Evolutionary conservation across 106 monocot genomes (phyloP).

Genomic region (Ottelia alismoides): DNA sequence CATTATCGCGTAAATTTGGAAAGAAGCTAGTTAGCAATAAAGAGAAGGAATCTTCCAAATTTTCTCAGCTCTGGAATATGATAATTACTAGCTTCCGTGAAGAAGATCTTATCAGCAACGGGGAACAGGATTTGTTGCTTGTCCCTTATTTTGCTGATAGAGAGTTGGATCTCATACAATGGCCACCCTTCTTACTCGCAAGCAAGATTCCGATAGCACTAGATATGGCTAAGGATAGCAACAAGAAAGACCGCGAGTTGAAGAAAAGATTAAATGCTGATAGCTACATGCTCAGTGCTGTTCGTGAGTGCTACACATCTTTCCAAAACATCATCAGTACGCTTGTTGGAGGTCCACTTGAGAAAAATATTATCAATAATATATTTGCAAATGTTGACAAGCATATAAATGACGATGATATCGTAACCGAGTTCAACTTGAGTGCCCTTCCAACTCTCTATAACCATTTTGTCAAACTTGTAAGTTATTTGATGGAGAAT

Average conservation of each 20-base stretch:
- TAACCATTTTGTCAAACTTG: conserved; percentile 41
- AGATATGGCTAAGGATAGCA: conserved; percentile 88
- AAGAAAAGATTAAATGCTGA: conserved; percentile 65
- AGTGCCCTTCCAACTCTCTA: conserved; percentile 61
- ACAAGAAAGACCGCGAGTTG: conserved; percentile 70
- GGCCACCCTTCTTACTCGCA: conserved; percentile 96
- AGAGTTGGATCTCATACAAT: conserved; percentile 57
- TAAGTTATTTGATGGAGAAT: conserved; percentile 56
- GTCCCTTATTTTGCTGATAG: conserved; percentile 84
- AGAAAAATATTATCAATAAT: conserved; percentile 57
- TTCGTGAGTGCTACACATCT: conserved; percentile 74
- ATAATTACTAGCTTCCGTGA: conserved; percentile 80
- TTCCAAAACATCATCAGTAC: conserved; percentile 65
- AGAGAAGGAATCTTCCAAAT: conserved; percentile 53
- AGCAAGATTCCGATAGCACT: conserved; percentile 96
- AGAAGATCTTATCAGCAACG: conserved; percentile 80
- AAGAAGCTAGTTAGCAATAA: conserved; percentile 36
- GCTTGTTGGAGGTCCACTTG: conserved; percentile 44
- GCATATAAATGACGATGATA: conserved; percentile 25
- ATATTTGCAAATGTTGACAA: conserved; percentile 67
- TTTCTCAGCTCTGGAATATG: conserved; percentile 91
- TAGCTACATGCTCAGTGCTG: conserved; percentile 72
- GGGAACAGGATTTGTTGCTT: conserved; percentile 88
- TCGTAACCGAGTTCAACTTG: conserved; percentile 58
- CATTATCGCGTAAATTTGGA: conserved; percentile 48